A percentile compares a stretch with the other conserved stretches of the same genome.
phyloP scores from a whole-genome alignment of 768 basidiomycete species.

The Cystobasidiopsis lactophilus region DNA sequence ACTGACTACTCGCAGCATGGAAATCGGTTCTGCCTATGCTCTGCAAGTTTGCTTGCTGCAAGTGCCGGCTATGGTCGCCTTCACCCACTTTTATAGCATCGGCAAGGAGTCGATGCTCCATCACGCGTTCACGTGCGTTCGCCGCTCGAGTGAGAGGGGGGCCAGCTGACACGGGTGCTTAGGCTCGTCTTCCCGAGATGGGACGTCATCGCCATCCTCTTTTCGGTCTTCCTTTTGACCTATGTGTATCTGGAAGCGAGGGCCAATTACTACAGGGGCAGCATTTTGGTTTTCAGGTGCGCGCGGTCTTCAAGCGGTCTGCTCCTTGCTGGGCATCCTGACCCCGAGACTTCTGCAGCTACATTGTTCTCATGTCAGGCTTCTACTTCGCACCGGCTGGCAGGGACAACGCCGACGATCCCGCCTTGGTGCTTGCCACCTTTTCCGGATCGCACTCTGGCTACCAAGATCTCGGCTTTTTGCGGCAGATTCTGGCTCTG shows the following conservation, averaged over 20 bases:
- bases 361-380: slow-evolving; percentile 70
- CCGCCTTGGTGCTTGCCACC: too few relatives aligned
- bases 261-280: slow-evolving; percentile 85
- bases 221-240: slow-evolving; percentile 92
- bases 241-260: slow-evolving; percentile 78
- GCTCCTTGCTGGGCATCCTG: neutral
- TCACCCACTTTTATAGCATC: slow-evolving; percentile 84
- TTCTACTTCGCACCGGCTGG: slow-evolving; percentile 48
- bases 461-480: too few relatives aligned
- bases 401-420: neutral
- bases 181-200: slow-evolving; percentile 95
- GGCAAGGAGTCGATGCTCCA: slow-evolving; percentile 58
- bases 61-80: slow-evolving; percentile 96
- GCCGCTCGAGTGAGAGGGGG: neutral
- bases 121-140: slow-evolving; percentile 73
- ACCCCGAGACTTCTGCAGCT: slow-evolving; percentile 32
- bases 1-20: slow-evolving; percentile 45
- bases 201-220: slow-evolving; percentile 84
- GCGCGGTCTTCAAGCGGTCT: slow-evolving; percentile 6
- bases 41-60: slow-evolving; percentile 93
- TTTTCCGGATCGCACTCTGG: too few relatives aligned
- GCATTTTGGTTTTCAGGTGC: slow-evolving; percentile 79
- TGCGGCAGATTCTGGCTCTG: too few relatives aligned
- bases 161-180: neutral
- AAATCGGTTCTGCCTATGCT: slow-evolving; percentile 97